Conservation (phyloP, 768 basidiomycete species). For the Brasilioporus rufonigricans region DNA sequence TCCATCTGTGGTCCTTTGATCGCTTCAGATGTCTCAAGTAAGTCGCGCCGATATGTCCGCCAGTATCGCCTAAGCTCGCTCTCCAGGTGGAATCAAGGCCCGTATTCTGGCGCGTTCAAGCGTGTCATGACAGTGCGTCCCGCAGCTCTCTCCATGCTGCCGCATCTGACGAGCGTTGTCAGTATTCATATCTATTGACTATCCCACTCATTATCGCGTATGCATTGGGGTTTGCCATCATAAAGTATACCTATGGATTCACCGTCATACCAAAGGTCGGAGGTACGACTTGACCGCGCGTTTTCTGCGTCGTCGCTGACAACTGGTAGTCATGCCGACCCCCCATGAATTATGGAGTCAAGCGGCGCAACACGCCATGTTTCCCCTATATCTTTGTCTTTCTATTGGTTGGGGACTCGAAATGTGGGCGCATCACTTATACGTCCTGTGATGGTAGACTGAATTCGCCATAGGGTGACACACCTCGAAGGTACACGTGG, state of each 20-base stretch:
- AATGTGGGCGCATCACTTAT: slow-evolving; percentile 47
- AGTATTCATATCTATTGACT: slow-evolving; percentile 72
- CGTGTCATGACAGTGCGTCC: slow-evolving; percentile 78
- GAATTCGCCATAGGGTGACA: slow-evolving; percentile 53
- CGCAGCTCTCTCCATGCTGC: neutral
- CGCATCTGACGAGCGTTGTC: neutral
- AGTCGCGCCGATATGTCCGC: slow-evolving; percentile 9
- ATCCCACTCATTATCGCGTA: slow-evolving; percentile 60
- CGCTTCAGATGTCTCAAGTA: slow-evolving; percentile 71
- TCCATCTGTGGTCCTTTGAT: slow-evolving; percentile 80
- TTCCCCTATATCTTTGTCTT: slow-evolving; percentile 65
- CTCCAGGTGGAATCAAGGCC: slow-evolving; percentile 65
- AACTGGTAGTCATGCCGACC: slow-evolving; percentile 55
- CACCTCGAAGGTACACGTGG: slow-evolving; percentile 66
- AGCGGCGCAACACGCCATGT: slow-evolving; percentile 44
- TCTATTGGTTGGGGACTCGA: slow-evolving; percentile 72
- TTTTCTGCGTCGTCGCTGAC: neutral
- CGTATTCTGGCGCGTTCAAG: slow-evolving; percentile 73
- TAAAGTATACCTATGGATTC: slow-evolving; percentile 76
- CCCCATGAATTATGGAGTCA: slow-evolving; percentile 59
- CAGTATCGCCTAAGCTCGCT: neutral
- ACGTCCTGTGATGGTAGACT: neutral
- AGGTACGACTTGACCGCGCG: slow-evolving; percentile 26
- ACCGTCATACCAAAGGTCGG: slow-evolving; percentile 42
- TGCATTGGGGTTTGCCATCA: slow-evolving; percentile 59